Evolutionary conservation across 2,329 filamentous ascomycete genomes (phyloP).

Genomic region (Penicillium brevicompactum): DNA sequence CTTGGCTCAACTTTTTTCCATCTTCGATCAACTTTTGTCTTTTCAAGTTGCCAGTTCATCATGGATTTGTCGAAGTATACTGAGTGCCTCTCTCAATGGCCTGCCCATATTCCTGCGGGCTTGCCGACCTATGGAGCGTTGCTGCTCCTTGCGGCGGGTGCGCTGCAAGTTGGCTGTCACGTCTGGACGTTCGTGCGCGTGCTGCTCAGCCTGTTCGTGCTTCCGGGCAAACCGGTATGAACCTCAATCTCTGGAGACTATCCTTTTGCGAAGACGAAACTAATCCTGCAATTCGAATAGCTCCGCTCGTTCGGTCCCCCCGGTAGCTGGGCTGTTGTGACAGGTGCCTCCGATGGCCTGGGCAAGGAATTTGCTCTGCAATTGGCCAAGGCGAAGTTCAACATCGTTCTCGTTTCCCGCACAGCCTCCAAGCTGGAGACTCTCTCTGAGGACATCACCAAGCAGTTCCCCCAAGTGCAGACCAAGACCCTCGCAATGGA

Average conservation of each 20-base stretch:
- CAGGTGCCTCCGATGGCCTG: slow-evolving; percentile 92
- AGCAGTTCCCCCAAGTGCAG: slow-evolving; percentile 65
- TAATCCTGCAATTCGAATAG: slow-evolving; percentile 50
- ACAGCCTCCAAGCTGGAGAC: slow-evolving; percentile 87
- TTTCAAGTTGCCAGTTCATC: neutral
- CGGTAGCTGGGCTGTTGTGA: slow-evolving; percentile 92
- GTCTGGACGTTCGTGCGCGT: slow-evolving; percentile 62
- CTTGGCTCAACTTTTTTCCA: slow-evolving; percentile 12
- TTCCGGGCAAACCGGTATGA: slow-evolving; percentile 56
- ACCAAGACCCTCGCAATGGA: slow-evolving; percentile 88
- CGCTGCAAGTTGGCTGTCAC: slow-evolving; percentile 60
- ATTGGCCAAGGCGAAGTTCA: slow-evolving; percentile 89
- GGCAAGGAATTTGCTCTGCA: slow-evolving; percentile 95
- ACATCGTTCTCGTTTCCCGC: slow-evolving; percentile 90
- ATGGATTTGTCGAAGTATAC: slow-evolving; percentile 39
- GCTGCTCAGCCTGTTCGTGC: slow-evolving; percentile 68
- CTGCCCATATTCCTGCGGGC: slow-evolving; percentile 37
- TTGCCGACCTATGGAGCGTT: slow-evolving; percentile 39
- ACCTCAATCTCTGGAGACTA: neutral
- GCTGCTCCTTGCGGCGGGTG: slow-evolving; percentile 53
- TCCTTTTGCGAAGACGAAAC: slow-evolving; percentile 7
- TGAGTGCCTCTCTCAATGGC: slow-evolving; percentile 37
- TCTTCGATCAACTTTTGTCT: neutral
- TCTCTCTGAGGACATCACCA: slow-evolving; percentile 74
- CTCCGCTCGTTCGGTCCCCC: slow-evolving; percentile 87